A percentile compares a stretch with the other conserved stretches of the same genome.
Evolutionary conservation across 2,329 filamentous ascomycete species (phyloP).

Genomic region (Cercospora brassicicola): DNA sequence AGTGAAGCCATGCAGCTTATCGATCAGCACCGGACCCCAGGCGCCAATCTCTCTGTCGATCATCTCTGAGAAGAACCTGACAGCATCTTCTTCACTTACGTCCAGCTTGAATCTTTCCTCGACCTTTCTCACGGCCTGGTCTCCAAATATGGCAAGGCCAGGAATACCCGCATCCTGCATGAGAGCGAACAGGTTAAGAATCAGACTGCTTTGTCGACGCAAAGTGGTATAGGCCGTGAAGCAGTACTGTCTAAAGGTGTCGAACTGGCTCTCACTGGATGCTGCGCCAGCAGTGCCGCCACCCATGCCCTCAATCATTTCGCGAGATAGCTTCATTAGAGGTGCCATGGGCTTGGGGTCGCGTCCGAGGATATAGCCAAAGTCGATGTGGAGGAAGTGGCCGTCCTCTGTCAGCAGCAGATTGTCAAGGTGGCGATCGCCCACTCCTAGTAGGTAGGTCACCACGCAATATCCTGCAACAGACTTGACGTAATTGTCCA

Average conservation of each 20-base stretch:
- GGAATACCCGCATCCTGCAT: slow-evolving; percentile 98
- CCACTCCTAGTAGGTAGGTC: slow-evolving; percentile 94
- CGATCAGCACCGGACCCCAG: slow-evolving; percentile 89
- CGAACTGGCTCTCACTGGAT: slow-evolving; percentile 60
- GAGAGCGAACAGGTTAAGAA: slow-evolving; percentile 90
- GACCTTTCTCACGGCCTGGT: slow-evolving; percentile 92
- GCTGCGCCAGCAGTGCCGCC: slow-evolving; percentile 51
- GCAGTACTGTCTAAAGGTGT: slow-evolving; percentile 90
- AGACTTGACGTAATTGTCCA: slow-evolving; percentile 93
- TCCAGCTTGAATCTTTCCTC: slow-evolving; percentile 92
- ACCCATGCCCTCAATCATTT: slow-evolving; percentile 99
- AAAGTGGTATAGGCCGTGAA: slow-evolving; percentile 92
- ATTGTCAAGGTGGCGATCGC: slow-evolving; percentile 94
- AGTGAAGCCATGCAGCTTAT: slow-evolving; percentile 88
- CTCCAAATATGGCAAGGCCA: slow-evolving; percentile 72
- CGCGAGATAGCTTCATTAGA: slow-evolving; percentile 92
- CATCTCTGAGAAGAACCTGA: slow-evolving; percentile 80
- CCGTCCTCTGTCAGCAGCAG: slow-evolving; percentile 84
- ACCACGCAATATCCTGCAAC: slow-evolving; percentile 98
- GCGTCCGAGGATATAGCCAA: slow-evolving; percentile 94
- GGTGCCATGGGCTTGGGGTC: slow-evolving; percentile 97
- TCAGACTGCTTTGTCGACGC: slow-evolving; percentile 83
- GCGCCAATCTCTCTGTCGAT: slow-evolving; percentile 90
- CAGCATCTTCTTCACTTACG: slow-evolving; percentile 86
- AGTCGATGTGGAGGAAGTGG: slow-evolving; percentile 98